Percentiles rank a stretch among this genome's conserved stretches.
Evolutionary conservation across 768 basidiomycete species (phyloP).

Genomic region (Mycena amicta): DNA sequence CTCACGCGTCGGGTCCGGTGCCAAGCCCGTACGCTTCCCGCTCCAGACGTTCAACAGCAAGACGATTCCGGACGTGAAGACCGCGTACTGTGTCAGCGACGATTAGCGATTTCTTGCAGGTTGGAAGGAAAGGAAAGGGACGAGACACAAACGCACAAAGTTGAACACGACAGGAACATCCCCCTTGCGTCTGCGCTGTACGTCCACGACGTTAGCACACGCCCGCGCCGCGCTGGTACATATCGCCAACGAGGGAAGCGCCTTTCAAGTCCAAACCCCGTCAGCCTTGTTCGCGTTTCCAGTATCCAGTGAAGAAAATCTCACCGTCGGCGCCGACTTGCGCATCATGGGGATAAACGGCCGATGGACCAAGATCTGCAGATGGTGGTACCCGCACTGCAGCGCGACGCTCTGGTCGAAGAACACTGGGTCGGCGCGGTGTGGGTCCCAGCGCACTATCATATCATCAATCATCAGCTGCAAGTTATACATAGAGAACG

Average conservation of each 20-base stretch:
- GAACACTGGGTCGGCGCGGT: conserved; percentile 38
- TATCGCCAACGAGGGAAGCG: conserved; percentile 67
- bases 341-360: conserved; percentile 74
- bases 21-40: conserved; percentile 4
- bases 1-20: conserved; percentile 3
- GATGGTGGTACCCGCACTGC: conserved; percentile 43
- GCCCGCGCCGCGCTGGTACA: conserved; percentile 84
- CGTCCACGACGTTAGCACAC: conserved; percentile 70
- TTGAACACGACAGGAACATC: conserved; percentile 31
- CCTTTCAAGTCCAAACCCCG: neutral
- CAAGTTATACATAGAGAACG: too few relatives aligned
- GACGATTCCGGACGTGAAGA: conserved; percentile 1
- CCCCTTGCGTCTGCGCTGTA: conserved; percentile 36
- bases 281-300: neutral
- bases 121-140: neutral
- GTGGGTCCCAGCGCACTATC: conserved; percentile 28
- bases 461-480: neutral
- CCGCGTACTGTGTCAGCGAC: neutral
- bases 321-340: conserved; percentile 38
- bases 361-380: conserved; percentile 78
- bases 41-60: conserved; percentile 7
- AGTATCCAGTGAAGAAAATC: neutral
- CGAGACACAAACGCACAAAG: neutral
- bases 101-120: neutral
- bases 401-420: conserved; percentile 62